These are phyloP conservation scores for Acacia crassicarpa DNA, from an alignment of 306 rosid genomes.

Conservation along the genomic window DNA sequence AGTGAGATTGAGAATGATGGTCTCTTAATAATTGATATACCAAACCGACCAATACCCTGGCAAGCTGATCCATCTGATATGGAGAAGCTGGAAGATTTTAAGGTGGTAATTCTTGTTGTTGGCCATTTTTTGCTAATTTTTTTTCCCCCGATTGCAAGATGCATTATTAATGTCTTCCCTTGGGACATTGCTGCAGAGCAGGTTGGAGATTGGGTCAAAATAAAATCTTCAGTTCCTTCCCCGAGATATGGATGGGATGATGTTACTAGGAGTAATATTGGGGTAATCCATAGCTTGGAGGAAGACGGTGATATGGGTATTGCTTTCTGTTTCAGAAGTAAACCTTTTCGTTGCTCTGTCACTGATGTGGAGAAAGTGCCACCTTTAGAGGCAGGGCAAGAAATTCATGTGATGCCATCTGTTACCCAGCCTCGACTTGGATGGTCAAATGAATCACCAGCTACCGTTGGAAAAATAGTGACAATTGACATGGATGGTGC, in stretches of 20 bases:
- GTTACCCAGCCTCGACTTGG: conserved; percentile 71
- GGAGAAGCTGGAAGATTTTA: conserved; percentile 75
- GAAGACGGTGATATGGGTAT: conserved; percentile 73
- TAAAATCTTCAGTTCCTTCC: conserved; percentile 72
- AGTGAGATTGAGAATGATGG: conserved; percentile 82
- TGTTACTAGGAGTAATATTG: conserved; percentile 63
- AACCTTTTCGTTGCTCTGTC: conserved; percentile 65
- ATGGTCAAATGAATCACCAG: conserved; percentile 73
- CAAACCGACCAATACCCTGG: conserved; percentile 72
- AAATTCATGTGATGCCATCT: conserved; percentile 64
- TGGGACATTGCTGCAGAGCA: conserved; percentile 30
- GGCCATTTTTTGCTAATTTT: background rate
- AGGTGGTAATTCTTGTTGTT: conserved; percentile 39
- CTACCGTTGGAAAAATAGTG: conserved; percentile 65
- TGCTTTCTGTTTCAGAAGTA: conserved; percentile 81
- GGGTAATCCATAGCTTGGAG: conserved; percentile 75
- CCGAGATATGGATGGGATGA: conserved; percentile 90
- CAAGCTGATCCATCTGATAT: conserved; percentile 81
- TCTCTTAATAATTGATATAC: conserved; percentile 70
- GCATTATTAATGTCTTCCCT: background rate
- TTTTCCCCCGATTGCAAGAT: background rate
- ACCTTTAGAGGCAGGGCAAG: conserved; percentile 66
- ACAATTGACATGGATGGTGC: conserved; percentile 78
- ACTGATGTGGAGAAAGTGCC: conserved; percentile 77
- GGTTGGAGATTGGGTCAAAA: conserved; percentile 89